These are phyloP conservation scores for Metarhizium anisopliae DNA, from an alignment of 2,329 filamentous ascomycete species.

Conservation along the genomic window DNA sequence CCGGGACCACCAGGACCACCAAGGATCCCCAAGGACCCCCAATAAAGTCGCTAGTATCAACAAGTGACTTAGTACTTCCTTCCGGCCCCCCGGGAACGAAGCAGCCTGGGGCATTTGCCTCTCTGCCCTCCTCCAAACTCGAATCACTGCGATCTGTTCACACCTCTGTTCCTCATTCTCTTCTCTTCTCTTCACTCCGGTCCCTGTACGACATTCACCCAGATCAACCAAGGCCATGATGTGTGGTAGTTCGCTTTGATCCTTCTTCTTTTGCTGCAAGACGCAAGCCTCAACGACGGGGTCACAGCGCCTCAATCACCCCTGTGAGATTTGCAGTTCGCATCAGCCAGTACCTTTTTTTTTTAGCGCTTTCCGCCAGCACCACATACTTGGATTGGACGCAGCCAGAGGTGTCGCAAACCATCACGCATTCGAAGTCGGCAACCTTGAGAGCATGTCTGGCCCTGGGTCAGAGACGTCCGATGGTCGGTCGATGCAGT, in stretches of 20 bases:
- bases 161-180: conserved; percentile 2
- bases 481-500: conserved; percentile 54
- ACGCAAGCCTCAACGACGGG: conserved; percentile 7
- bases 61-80: not conserved
- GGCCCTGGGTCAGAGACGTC: conserved; percentile 26
- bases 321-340: conserved; percentile 6
- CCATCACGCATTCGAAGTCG: conserved; percentile 9
- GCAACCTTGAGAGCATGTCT: conserved; percentile 21
- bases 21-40: not conserved
- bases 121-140: conserved; percentile 4
- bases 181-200: conserved; percentile 1
- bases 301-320: conserved; percentile 5
- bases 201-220: conserved; percentile 5
- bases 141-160: conserved; percentile 2
- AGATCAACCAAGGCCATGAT: conserved; percentile 7
- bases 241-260: conserved; percentile 10
- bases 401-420: conserved; percentile 1
- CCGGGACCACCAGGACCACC: no score
- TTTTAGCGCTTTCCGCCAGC: not conserved
- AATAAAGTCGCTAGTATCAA: not conserved
- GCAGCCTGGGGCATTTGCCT: conserved; percentile 5
- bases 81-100: conserved; percentile 8
- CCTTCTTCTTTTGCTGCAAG: conserved; percentile 8
- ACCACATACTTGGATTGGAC: not conserved
- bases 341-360: conserved; percentile 1